A percentile compares a stretch with the other conserved stretches of the same genome.
Conservation (phyloP, 2,329 filamentous ascomycete species). For the Aspergillus ruber region DNA sequence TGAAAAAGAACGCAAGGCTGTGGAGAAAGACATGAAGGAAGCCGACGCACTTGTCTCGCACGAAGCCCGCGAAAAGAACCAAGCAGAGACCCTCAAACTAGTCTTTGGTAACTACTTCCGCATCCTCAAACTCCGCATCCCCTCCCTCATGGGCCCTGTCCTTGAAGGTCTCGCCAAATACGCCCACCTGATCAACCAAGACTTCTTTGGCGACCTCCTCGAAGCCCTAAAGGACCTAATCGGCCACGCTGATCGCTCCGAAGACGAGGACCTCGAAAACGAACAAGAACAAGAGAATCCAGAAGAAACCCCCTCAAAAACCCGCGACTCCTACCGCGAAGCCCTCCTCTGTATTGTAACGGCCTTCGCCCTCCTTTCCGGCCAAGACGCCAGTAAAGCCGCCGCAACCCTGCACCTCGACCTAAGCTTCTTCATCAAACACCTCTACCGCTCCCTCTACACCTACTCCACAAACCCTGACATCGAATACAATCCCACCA, state of each 20-base stretch:
- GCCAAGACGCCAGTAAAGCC: slow-evolving; percentile 84
- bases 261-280: slow-evolving; percentile 42
- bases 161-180: slow-evolving; percentile 91
- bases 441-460: slow-evolving; percentile 82
- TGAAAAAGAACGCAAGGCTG: slow-evolving; percentile 73
- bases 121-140: slow-evolving; percentile 74
- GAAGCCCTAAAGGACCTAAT: slow-evolving; percentile 93
- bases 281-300: slow-evolving; percentile 20
- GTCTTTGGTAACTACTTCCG: slow-evolving; percentile 95
- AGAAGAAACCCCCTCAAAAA: slow-evolving; percentile 38
- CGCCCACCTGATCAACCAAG: slow-evolving; percentile 94
- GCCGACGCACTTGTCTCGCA: slow-evolving; percentile 87
- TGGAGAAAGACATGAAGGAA: slow-evolving; percentile 89
- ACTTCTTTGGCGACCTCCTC: slow-evolving; percentile 94
- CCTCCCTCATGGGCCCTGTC: slow-evolving; percentile 91
- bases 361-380: slow-evolving; percentile 89
- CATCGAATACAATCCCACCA: slow-evolving; percentile 70
- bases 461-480: slow-evolving; percentile 74
- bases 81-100: slow-evolving; percentile 90
- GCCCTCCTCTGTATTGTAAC: slow-evolving; percentile 91
- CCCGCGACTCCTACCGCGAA: slow-evolving; percentile 75
- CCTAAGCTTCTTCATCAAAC: slow-evolving; percentile 87
- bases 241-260: slow-evolving; percentile 55
- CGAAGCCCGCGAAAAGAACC: slow-evolving; percentile 88
- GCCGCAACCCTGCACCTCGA: slow-evolving; percentile 78